Evolutionary conservation across 345 rosid species (phyloP).

Genomic region (Carallia brachiata): DNA sequence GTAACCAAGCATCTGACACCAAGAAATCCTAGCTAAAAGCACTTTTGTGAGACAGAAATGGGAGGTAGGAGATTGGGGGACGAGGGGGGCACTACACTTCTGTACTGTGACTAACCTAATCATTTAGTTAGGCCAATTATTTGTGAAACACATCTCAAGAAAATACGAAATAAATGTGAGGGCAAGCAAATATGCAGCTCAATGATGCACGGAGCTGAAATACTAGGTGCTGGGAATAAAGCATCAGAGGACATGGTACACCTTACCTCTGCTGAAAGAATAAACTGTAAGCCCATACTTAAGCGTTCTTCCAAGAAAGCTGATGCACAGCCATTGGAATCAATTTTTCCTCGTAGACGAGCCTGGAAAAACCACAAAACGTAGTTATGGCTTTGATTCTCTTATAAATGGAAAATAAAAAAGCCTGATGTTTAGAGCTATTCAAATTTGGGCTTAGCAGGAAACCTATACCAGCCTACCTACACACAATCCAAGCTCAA

Average conservation of each 20-base stretch:
- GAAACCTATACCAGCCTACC: background rate
- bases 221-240: background rate
- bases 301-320: conserved; percentile 93
- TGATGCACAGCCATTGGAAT: conserved; percentile 77
- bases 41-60: too few relatives aligned
- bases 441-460: background rate
- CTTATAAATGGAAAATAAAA: background rate
- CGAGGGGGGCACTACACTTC: background rate
- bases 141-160: too few relatives aligned
- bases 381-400: background rate
- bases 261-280: conserved; percentile 93
- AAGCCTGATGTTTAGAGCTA: background rate
- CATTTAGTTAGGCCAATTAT: too few relatives aligned
- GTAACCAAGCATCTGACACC: background rate
- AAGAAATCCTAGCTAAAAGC: background rate
- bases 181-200: background rate
- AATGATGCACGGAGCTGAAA: background rate
- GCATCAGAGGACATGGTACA: background rate
- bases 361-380: conserved; percentile 46
- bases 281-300: conserved; percentile 79
- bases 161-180: too few relatives aligned
- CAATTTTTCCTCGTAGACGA: conserved; percentile 92
- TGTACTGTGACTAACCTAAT: too few relatives aligned
- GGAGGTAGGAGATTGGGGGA: too few relatives aligned
- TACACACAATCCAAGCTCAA: too few relatives aligned